Base-by-base conservation (phyloP, 495 filamentous ascomycete genomes). In the Cercophora scortea region DNA sequence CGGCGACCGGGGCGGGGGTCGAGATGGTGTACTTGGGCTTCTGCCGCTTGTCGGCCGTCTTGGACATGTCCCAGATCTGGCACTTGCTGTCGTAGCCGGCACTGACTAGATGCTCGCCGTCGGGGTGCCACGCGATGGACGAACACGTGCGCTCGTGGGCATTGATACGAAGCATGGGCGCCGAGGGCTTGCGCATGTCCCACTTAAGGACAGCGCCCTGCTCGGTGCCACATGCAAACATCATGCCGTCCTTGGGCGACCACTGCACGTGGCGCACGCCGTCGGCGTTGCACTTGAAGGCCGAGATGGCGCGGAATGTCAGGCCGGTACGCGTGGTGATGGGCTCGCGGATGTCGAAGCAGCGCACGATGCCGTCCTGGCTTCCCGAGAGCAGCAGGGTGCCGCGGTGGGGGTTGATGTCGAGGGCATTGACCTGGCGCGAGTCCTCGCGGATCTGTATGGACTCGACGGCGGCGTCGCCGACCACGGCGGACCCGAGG, bases 41-140 rank as follows among this genome's bases (percentile, higher is more conserved):
- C 67, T 90, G 89, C 45, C 88, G 79, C 61, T 88, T 84, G 56
- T 89, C 84, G 32, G 83, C 80, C 32, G 80, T 81, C n/a, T 79
- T 75, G 9, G 86, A 86, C 61, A 96, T 79, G 66, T 97, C 89
- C 94, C 94, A 98, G 34, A 97, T 83, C 62, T 91, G 84, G 58
- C 95, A 87, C 47, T 83, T 86, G 54, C 82, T 82, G 64, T 98
- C 93, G 19, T 79, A 75, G 38, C 91, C 86, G 19, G 86, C 90
- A 61, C 89, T 95, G 38, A 87, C 83, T 13, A 95, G 73, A 65
- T 97, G 88, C 53, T 87, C 87, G 32, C 93, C 93, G 66, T 96
- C 92, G 1, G 89, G 90, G 63, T 98, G 93, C 93, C 94, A 98
- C 57, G 95, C 89, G 45, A 98, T 83, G 5, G 88, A 77, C 51